Percentiles rank a stretch among this genome's conserved stretches.
Evolutionary conservation across 2,329 filamentous ascomycete genomes (phyloP).

Genomic region (Penicillium sp.): DNA sequence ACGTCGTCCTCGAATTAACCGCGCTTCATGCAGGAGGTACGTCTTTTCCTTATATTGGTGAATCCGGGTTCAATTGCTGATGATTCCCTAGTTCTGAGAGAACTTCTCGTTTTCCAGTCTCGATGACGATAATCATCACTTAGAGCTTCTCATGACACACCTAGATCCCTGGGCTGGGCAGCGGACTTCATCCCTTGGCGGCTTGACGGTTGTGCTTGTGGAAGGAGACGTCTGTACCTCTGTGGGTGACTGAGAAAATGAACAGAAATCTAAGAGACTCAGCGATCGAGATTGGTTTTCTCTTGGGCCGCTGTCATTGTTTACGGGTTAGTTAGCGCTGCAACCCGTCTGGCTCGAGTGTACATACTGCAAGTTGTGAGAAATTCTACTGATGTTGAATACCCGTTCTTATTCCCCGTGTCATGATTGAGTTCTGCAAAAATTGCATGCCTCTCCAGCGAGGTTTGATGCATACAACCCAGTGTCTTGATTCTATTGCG

Average conservation of each 20-base stretch:
- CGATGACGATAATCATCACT: slow-evolving; percentile 37
- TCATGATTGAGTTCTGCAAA: neutral
- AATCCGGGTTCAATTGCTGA: neutral
- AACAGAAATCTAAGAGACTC: slow-evolving; percentile 47
- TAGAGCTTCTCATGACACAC: slow-evolving; percentile 39
- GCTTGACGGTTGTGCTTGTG: slow-evolving; percentile 21
- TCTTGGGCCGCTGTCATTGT: neutral
- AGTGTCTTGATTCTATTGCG: neutral
- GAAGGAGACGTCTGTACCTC: slow-evolving; percentile 33
- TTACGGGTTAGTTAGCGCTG: neutral
- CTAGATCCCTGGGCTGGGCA: slow-evolving; percentile 13
- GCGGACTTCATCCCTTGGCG: slow-evolving; percentile 36
- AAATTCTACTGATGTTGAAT: neutral
- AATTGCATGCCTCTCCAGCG: neutral
- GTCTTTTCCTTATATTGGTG: neutral
- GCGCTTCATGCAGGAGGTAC: slow-evolving; percentile 7
- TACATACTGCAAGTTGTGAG: slow-evolving; percentile 6
- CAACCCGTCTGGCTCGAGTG: neutral
- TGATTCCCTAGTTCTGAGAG: slow-evolving; percentile 5
- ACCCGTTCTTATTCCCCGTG: neutral
- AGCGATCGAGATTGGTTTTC: neutral
- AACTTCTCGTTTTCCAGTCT: slow-evolving; percentile 23
- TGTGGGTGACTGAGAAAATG: slow-evolving; percentile 41
- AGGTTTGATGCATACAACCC: neutral
- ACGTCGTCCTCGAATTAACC: slow-evolving; percentile 3